Conservation (phyloP, 2,329 filamentous ascomycete species). For the Fusarium floridanum region DNA sequence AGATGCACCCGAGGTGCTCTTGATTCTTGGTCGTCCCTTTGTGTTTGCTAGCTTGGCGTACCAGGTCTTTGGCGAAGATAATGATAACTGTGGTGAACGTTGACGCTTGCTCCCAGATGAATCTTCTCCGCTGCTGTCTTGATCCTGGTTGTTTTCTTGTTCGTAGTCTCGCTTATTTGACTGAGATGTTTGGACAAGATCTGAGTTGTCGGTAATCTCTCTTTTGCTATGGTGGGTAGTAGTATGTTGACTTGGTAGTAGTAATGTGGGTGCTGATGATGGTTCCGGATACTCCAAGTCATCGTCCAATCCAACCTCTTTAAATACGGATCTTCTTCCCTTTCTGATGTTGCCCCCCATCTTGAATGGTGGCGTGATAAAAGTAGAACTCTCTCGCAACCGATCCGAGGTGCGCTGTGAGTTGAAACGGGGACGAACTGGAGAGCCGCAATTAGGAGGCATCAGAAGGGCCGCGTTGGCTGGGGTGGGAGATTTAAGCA, state of each 20-base stretch:
- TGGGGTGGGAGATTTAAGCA: conserved; percentile 38
- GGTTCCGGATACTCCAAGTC: conserved; percentile 46
- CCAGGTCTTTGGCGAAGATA: conserved; percentile 54
- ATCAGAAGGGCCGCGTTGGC: conserved; percentile 28
- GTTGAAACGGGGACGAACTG: conserved; percentile 63
- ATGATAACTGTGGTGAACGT: conserved; percentile 28
- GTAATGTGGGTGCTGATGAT: conserved; percentile 19
- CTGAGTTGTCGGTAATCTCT: conserved; percentile 49
- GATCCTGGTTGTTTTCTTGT: conserved; percentile 15
- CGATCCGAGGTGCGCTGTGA: conserved; percentile 64
- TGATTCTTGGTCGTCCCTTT: conserved; percentile 57
- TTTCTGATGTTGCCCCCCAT: conserved; percentile 62
- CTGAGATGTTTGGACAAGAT: conserved; percentile 17
- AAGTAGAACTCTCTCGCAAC: conserved; percentile 61
- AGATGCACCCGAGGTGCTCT: conserved; percentile 58
- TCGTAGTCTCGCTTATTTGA: conserved; percentile 12
- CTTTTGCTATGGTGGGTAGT: conserved; percentile 47
- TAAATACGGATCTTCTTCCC: conserved; percentile 65
- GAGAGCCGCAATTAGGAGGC: conserved; percentile 20
- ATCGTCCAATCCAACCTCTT: conserved; percentile 62
- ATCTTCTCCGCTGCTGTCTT: conserved; percentile 5
- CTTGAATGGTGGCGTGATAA: conserved; percentile 54
- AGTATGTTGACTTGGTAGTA: conserved; percentile 28
- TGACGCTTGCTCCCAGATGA: conserved; percentile 13
- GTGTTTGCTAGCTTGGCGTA: conserved; percentile 57